Percentiles rank a stretch among this genome's conserved stretches.
These are phyloP conservation scores for Umbelopsis ramanniana DNA, from an alignment of 192 early-diverging fungal genomes.

Conservation along the genomic window DNA sequence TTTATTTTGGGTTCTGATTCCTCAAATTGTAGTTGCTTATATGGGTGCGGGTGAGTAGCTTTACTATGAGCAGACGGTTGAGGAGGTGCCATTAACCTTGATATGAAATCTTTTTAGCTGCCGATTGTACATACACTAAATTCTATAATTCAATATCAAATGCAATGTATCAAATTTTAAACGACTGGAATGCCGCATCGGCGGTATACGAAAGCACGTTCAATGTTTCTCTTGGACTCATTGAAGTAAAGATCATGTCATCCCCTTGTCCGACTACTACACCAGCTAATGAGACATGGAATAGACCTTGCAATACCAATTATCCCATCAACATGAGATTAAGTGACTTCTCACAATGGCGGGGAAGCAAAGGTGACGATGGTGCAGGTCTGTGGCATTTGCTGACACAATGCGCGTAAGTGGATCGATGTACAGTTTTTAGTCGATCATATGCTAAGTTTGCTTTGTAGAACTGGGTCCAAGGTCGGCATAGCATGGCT, in stretches of 20 bases:
- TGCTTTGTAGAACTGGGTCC: slow-evolving; percentile 58
- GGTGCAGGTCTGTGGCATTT: slow-evolving; percentile 92
- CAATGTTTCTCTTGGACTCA: slow-evolving; percentile 86
- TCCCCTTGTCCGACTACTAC: slow-evolving; percentile 55
- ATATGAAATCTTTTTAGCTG: slow-evolving; percentile 40
- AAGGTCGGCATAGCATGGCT: slow-evolving; percentile 92
- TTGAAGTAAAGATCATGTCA: slow-evolving; percentile 76
- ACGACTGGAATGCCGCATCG: slow-evolving; percentile 84
- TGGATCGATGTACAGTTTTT: neutral
- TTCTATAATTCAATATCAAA: slow-evolving; percentile 56
- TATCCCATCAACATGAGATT: slow-evolving; percentile 79
- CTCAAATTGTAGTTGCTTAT: slow-evolving; percentile 30
- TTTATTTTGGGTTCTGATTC: neutral
- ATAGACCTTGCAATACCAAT: slow-evolving; percentile 67
- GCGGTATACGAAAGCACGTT: slow-evolving; percentile 83
- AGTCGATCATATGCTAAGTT: neutral
- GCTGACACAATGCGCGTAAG: slow-evolving; percentile 79
- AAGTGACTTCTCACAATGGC: slow-evolving; percentile 90
- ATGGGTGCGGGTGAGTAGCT: slow-evolving; percentile 35
- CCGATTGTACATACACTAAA: slow-evolving; percentile 75
- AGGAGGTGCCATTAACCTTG: neutral
- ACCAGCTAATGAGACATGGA: slow-evolving; percentile 63
- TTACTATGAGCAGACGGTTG: neutral
- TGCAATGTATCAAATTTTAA: slow-evolving; percentile 75
- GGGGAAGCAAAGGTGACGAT: slow-evolving; percentile 71